Evolutionary conservation across 192 early-diverging fungal genomes (phyloP), one percentile per base, ranked within the genome.

Genomic region (Backusella australiensis): DNA sequence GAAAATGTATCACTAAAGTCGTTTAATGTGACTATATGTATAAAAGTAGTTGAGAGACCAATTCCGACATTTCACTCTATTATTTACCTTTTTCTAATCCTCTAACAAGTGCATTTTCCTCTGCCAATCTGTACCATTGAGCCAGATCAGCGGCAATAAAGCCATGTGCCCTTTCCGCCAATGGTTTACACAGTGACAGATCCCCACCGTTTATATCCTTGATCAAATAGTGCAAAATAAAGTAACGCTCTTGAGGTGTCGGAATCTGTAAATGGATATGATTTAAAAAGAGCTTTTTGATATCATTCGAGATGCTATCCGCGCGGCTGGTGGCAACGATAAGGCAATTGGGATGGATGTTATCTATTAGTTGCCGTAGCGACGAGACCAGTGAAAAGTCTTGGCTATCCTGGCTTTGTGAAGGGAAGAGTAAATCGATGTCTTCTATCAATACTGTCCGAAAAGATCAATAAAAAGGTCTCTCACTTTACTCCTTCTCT

Each of bases 141-240:
- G 78, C 75, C 17, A 92, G 26, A 70, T 92, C 89, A 4, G 89
- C 86, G 15, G 89, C 73, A 12, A 86, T 38, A 53, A 87, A 92
- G 3, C 87, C 90, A 65, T 91, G 91, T 34, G 85, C 86, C 49
- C 77, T 78, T 21, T 71, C 63, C 26, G 86, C 80, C 12, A 88
- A 77, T 63, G 26, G 23, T 29, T 29, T 63, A 63, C 56, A 63
- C 3, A 34, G 29, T 19, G 71, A 59, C 0, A 86, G 19, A 66
- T 82, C 75, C 0, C 34, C 21, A 42, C 38, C 53, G 1, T 7
- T 26, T n/a, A 67, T 29, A 42, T 21, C 71, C 15, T 17, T 23
- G 29, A 19, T 68, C 26, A n/a, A 69, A 36, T 80, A 66, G 59
- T 70, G 69, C 21, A 90, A 69, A 4, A 91, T 82, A 12, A 69